phyloP scores from a whole-genome alignment of 306 rosid genomes.

The Inga oerstediana region DNA sequence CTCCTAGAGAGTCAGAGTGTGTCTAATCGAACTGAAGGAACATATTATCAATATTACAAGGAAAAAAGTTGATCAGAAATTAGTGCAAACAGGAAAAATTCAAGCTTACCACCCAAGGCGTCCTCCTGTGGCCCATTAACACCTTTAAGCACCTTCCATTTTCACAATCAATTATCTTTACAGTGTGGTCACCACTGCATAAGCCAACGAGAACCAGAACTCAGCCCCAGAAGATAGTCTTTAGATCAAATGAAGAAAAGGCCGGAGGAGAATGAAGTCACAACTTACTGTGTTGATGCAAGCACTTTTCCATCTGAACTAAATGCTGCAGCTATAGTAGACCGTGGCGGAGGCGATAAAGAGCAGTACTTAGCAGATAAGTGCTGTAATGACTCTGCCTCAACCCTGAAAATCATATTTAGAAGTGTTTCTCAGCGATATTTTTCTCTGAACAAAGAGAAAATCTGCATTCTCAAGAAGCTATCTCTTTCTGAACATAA shows the following conservation, averaged over 20 bases:
- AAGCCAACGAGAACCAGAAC: slow-evolving; percentile 18
- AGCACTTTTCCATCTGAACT: slow-evolving; percentile 51
- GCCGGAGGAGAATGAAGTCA: slow-evolving; percentile 2
- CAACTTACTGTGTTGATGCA: slow-evolving; percentile 60
- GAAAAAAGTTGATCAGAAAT: slow-evolving; percentile 12
- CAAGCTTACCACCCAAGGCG: slow-evolving; percentile 58
- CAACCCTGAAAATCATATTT: slow-evolving; percentile 47
- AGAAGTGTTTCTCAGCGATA: slow-evolving; percentile 12
- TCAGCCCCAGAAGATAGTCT: slow-evolving; percentile 19
- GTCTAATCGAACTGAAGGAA: not conserved
- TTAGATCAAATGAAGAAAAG: slow-evolving; percentile 19
- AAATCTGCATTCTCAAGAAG: slow-evolving; percentile 20
- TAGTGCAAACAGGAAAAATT: slow-evolving; percentile 15
- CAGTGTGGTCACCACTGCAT: slow-evolving; percentile 57
- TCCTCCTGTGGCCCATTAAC: slow-evolving; percentile 52
- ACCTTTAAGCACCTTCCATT: slow-evolving; percentile 53
- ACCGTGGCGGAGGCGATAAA: slow-evolving; percentile 51
- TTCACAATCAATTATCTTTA: slow-evolving; percentile 51
- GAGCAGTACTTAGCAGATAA: slow-evolving; percentile 54
- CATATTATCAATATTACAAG: not conserved
- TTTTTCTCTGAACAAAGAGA: not conserved
- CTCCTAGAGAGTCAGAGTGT: not conserved
- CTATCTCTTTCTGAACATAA: not conserved
- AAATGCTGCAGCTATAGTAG: slow-evolving; percentile 60
- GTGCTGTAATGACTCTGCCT: slow-evolving; percentile 48